Evolutionary conservation across 2,329 filamentous ascomycete genomes (phyloP).

Genomic region (Aspergillus sp.): DNA sequence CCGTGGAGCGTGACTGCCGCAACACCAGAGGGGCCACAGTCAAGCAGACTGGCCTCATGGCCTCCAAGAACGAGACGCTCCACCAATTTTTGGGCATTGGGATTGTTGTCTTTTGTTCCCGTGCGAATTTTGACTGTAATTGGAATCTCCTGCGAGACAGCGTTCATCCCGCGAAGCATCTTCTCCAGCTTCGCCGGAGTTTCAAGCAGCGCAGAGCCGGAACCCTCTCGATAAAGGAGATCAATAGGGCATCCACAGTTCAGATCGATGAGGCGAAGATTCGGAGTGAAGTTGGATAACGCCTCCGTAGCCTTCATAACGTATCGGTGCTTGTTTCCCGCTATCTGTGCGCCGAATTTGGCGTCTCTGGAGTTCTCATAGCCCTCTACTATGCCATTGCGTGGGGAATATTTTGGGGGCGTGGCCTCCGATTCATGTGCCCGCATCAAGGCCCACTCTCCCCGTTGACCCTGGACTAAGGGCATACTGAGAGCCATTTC

Average conservation of each 20-base stretch:
- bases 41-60: constrained; percentile 65
- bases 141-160: constrained; percentile 83
- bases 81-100: constrained; percentile 77
- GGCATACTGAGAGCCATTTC: constrained; percentile 97
- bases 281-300: constrained; percentile 72
- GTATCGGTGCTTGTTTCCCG: constrained; percentile 87
- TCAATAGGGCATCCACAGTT: constrained; percentile 99
- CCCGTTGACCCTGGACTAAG: constrained; percentile 82
- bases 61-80: constrained; percentile 81
- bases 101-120: constrained; percentile 76
- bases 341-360: constrained; percentile 89
- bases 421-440: constrained; percentile 79
- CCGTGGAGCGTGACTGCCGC: constrained; percentile 96
- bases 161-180: constrained; percentile 94
- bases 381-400: constrained; percentile 61
- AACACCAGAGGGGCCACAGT: constrained; percentile 74
- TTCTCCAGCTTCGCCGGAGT: constrained; percentile 84
- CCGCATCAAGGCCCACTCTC: constrained; percentile 94
- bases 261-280: constrained; percentile 85
- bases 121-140: constrained; percentile 95
- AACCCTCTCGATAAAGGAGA: constrained; percentile 82
- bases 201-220: constrained; percentile 90
- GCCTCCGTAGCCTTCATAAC: constrained; percentile 86
- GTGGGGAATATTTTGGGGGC: constrained; percentile 65
- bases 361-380: constrained; percentile 83